Percentiles rank a stretch among this genome's conserved stretches.
Evolutionary conservation across 1,139 yeast species (phyloP).

Genomic region (Pneumocystis jirovecii): DNA sequence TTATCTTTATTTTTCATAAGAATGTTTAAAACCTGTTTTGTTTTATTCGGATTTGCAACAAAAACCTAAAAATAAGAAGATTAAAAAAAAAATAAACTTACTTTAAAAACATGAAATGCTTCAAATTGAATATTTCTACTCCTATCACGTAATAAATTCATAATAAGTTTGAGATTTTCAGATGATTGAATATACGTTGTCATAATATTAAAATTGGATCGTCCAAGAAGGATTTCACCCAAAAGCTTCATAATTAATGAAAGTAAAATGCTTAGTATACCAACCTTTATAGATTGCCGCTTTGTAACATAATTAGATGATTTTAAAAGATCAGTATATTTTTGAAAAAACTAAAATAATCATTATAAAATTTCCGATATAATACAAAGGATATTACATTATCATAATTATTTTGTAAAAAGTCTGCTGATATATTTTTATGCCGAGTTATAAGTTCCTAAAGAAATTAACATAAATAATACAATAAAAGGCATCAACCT

Average conservation of each 20-base stretch:
- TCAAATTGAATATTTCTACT: constrained; percentile 80
- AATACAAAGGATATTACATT: constrained; percentile 4
- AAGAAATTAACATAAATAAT: constrained; percentile 21
- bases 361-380: constrained; percentile 14
- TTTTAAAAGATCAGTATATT: constrained; percentile 53
- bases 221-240: constrained; percentile 57
- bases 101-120: constrained; percentile 84
- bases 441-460: constrained; percentile 57
- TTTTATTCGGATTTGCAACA: constrained; percentile 85
- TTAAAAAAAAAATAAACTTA: constrained; percentile 16
- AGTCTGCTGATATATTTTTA: constrained; percentile 40
- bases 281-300: constrained; percentile 61
- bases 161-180: constrained; percentile 66
- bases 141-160: constrained; percentile 75
- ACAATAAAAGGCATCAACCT: constrained; percentile 4
- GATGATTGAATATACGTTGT: constrained; percentile 65
- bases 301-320: constrained; percentile 80
- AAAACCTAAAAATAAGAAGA: constrained; percentile 27
- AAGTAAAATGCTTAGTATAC: background rate
- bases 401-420: constrained; percentile 1
- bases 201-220: constrained; percentile 60
- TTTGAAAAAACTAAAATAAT: constrained; percentile 34
- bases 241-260: constrained; percentile 28
- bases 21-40: constrained; percentile 65
- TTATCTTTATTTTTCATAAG: constrained; percentile 68